Evolutionary conservation across 164 flowering plant species (phyloP).

Genomic region (Vitis riparia): DNA sequence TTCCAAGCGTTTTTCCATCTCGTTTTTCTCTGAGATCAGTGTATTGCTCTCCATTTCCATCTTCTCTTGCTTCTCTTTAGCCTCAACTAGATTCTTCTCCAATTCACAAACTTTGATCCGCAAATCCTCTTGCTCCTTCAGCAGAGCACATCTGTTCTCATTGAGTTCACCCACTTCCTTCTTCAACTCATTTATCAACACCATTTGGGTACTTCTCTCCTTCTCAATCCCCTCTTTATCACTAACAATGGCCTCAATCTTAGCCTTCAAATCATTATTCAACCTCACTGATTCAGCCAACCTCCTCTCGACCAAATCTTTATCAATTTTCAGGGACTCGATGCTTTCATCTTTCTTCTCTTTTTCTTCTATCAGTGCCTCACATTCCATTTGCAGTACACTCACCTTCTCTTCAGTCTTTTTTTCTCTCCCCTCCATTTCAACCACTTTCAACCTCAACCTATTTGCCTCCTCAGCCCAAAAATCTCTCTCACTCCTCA

Average conservation of each 20-base stretch:
- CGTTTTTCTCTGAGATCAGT: constrained; percentile 34
- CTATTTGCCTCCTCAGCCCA: constrained; percentile 20
- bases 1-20: constrained; percentile 27
- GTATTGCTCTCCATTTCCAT: constrained; percentile 24
- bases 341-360: constrained; percentile 20
- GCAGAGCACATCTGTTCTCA: constrained; percentile 19
- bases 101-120: constrained; percentile 26
- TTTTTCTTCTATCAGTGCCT: constrained; percentile 23
- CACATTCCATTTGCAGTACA: constrained; percentile 14
- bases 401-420: constrained; percentile 19
- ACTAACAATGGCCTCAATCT: not conserved
- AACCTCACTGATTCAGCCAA: constrained; percentile 20
- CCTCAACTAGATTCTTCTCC: constrained; percentile 39
- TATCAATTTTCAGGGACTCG: constrained; percentile 27
- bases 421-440: constrained; percentile 28
- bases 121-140: constrained; percentile 36
- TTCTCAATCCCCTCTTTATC: constrained; percentile 32
- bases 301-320: constrained; percentile 15
- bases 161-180: constrained; percentile 27
- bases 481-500: constrained; percentile 20
- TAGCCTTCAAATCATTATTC: constrained; percentile 29
- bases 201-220: constrained; percentile 28
- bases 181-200: constrained; percentile 32
- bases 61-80: constrained; percentile 25
- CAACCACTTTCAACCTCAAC: constrained; percentile 28